These are phyloP conservation scores for Piper longum DNA, from an alignment of 164 flowering plant species.

Conservation along the genomic window DNA sequence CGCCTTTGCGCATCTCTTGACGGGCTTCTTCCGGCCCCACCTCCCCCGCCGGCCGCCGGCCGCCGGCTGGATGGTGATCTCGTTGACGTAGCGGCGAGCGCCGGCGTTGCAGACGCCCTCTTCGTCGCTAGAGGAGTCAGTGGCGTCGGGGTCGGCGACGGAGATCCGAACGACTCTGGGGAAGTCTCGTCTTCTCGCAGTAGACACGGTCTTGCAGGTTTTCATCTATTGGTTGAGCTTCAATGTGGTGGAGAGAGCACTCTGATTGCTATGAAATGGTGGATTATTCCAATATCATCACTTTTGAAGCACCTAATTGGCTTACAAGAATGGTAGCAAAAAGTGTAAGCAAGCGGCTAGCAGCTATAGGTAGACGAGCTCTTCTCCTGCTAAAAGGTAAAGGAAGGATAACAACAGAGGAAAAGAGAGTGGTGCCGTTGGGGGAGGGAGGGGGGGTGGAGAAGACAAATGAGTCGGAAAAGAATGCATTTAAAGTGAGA, in stretches of 20 bases:
- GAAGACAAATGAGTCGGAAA: too few species aligned
- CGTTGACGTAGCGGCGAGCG: constrained; percentile 38
- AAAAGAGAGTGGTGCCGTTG: neutral
- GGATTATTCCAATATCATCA: neutral
- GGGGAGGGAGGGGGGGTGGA: too few species aligned
- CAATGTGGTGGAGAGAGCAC: constrained; percentile 3
- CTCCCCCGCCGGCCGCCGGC: constrained; percentile 1
- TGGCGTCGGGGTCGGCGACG: constrained; percentile 69
- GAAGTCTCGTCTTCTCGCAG: neutral
- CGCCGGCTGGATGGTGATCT: constrained; percentile 28
- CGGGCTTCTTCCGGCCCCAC: constrained; percentile 4
- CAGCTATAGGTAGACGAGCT: too few species aligned
- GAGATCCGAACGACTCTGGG: constrained; percentile 21
- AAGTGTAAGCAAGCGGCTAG: neutral
- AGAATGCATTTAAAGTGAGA: neutral
- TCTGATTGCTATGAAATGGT: neutral
- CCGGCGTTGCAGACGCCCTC: constrained; percentile 12
- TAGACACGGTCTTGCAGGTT: constrained; percentile 1
- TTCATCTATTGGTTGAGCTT: constrained; percentile 6
- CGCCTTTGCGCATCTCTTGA: neutral
- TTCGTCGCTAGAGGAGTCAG: constrained; percentile 83
- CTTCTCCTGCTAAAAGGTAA: neutral
- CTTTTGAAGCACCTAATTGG: constrained; percentile 12
- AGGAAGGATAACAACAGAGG: neutral
- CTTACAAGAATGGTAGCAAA: neutral